Evolutionary conservation across 345 rosid species (phyloP), one percentile per base, ranked within the genome.

Genomic region (Aurinia saxatilis): DNA sequence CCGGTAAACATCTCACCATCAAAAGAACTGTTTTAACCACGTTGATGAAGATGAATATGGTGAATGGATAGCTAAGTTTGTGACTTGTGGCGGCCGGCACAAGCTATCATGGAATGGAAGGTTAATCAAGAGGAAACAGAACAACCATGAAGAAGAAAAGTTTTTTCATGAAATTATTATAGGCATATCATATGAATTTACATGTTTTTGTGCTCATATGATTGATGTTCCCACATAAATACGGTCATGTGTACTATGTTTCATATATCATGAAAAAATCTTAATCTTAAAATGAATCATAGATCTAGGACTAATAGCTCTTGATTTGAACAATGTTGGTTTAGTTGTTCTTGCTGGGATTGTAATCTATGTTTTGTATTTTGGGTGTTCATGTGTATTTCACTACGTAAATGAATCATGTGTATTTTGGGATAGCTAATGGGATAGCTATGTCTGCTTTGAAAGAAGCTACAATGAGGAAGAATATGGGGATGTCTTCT

Each of bases 81-180:
- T 86, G 33, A 98, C 93, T 18, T 84, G 91, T 11, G 99, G 99
- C 0, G 99, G 99, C 13, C 86, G 99, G 31, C 98, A 95, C 73
- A 95, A 67, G 98, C 98, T 5, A 63, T 86, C 10, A 82, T 79
- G 60, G 91, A 90, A 58, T 95, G 99, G 91, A 77, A 78, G 75
- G 30, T 6, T 41, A 73, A 61, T 30, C 53, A 60, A 36, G 60
- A 63, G 54, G 62, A 65, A 27, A 72, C 67, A 33, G 34, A 71
- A 27, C 5, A 49, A 41, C 37, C 55, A 46, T 62, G 47, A 38
- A 46, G 46, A 60, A 46, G 55, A 53, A 29, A 19, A 44, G 25
- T 35, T 36, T 46, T 69, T 44, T 17, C 50, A 25, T 30, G 53
- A 55, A 56, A 63, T 59, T 16, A n/a, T n/a, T n/a, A n/a, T n/a